phyloP scores from a whole-genome alignment of 2,329 filamentous ascomycete genomes.

The Aspergillus amoenus region DNA sequence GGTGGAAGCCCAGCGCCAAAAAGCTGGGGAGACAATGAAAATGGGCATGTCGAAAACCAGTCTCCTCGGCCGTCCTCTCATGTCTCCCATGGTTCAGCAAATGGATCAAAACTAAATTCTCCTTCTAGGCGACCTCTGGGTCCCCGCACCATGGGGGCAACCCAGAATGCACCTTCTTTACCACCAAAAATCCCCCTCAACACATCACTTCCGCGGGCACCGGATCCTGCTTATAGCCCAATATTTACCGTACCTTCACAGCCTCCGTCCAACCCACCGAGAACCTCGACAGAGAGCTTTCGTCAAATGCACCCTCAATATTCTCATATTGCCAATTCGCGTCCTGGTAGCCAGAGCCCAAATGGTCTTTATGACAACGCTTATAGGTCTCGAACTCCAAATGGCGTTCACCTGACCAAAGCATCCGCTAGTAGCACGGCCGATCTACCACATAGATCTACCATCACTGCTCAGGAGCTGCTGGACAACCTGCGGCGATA shows the following conservation, averaged over 20 bases:
- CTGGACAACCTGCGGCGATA: conserved; percentile 66
- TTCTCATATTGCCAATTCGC: conserved; percentile 34
- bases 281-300: conserved; percentile 42
- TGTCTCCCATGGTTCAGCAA: conserved; percentile 19
- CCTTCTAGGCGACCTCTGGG: conserved; percentile 38
- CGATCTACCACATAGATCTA: conserved; percentile 56
- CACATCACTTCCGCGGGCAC: conserved; percentile 46
- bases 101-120: conserved; percentile 19
- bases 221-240: conserved; percentile 50
- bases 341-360: conserved; percentile 35
- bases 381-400: conserved; percentile 46
- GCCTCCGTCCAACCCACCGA: conserved; percentile 37
- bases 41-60: conserved; percentile 21
- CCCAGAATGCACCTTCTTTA: conserved; percentile 33
- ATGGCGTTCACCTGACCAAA: conserved; percentile 38
- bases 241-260: conserved; percentile 42
- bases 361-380: conserved; percentile 40
- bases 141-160: conserved; percentile 44
- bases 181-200: conserved; percentile 46
- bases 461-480: conserved; percentile 69
- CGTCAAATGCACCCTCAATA: conserved; percentile 39
- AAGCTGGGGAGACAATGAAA: conserved; percentile 15
- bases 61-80: conserved; percentile 24
- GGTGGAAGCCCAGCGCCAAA: conserved; percentile 9
- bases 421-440: conserved; percentile 44